Evolutionary conservation across 2,329 filamentous ascomycete genomes (phyloP), one percentile per base, ranked within the genome.

Genomic region (Ophiocordyceps camponoti-saundersi): DNA sequence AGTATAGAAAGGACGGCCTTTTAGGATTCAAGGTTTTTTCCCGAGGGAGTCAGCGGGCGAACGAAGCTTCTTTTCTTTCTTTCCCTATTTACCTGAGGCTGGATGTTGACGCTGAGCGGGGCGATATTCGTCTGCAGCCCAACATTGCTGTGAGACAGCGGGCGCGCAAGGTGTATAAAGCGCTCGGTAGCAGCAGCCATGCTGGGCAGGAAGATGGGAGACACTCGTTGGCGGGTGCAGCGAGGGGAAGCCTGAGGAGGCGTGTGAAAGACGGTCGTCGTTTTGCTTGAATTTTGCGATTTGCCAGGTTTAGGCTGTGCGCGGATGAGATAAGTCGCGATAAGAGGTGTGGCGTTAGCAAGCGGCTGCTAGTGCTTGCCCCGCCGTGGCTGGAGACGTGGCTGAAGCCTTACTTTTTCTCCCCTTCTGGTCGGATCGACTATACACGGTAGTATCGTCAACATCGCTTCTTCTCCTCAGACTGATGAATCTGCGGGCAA

Each of bases 111-210:
- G 65, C 82, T 85, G 65, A 98, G 79, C 67, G 92, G 92, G 68
- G 88, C 83, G 65, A 88, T 90, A 58, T 82, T 88, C 60, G 82
- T 80, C 67, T 87, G 84, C 61, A 85, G 79, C 63, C 84, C 85
- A 58, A 88, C 73, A 50, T 78, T 72, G 52, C 82, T 80, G 56
- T 88, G 87, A 65, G 87, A 88, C 61, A 96, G 75, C 59, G 92
- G 92, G 66, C 92, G 81, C 61, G 90, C 82, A 56, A 98, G 82
- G 67, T 98, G 92, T 60, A 96, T 80, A 73, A 95, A 96, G 53
- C 85, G 83, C 65, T 90, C 84, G 59, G 78, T 74, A 64, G 80
- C 71, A 61, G 77, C 71, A 65, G 86, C 82, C 88, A 94, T 95
- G 68, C 60, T 88, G 76, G 67, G 69, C 65, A 64, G 54, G 55